Percentiles rank a stretch among this genome's conserved stretches.
These are phyloP conservation scores for Coemansia aciculifera DNA, from an alignment of 192 early-diverging fungal species.

Conservation along the genomic window DNA sequence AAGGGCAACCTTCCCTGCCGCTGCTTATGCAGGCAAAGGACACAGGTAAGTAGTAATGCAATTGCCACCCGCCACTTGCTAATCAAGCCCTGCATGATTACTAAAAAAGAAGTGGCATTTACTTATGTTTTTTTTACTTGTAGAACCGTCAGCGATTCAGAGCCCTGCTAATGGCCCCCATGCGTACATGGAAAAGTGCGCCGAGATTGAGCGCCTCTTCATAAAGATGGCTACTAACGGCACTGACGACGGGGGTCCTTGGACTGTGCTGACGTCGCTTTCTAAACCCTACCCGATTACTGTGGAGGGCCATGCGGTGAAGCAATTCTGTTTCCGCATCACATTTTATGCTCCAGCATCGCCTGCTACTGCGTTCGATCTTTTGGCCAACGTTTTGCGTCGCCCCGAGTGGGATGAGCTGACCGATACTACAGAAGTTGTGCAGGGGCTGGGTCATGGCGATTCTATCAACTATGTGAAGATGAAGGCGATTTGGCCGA, in stretches of 20 bases:
- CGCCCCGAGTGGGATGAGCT: constrained; percentile 55
- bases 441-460: constrained; percentile 34
- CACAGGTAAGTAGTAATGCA: neutral
- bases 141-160: neutral
- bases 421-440: constrained; percentile 34
- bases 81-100: constrained; percentile 7
- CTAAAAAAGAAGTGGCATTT: neutral
- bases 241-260: constrained; percentile 10
- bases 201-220: constrained; percentile 31
- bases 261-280: constrained; percentile 28
- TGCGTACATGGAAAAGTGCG: constrained; percentile 30
- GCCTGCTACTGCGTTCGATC: constrained; percentile 45
- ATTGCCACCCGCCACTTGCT: neutral
- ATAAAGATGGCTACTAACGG: constrained; percentile 19
- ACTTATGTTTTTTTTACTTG: neutral
- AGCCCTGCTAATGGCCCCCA: constrained; percentile 7
- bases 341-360: constrained; percentile 36
- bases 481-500: constrained; percentile 54
- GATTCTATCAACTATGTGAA: constrained; percentile 52
- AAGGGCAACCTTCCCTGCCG: neutral
- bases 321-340: constrained; percentile 51
- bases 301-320: constrained; percentile 35
- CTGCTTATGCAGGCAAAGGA: neutral
- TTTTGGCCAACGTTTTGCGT: constrained; percentile 42
- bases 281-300: constrained; percentile 37